Evolutionary conservation across 2,329 filamentous ascomycete genomes (phyloP).

Genomic region (Periconia digitata): DNA sequence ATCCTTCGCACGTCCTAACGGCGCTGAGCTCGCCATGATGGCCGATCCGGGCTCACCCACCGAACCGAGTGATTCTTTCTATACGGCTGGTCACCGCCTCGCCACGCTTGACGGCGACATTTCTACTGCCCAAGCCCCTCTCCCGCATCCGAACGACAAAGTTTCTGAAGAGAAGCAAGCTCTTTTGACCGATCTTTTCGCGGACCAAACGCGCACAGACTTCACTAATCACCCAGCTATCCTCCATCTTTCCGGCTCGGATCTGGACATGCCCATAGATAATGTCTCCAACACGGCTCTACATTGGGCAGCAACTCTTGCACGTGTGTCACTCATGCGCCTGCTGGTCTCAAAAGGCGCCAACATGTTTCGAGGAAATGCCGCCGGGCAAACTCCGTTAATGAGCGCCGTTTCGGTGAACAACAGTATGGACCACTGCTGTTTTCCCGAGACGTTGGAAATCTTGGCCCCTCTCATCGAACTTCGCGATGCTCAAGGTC

Average conservation of each 20-base stretch:
- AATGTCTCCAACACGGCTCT: conserved; percentile 84
- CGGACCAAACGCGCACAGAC: conserved; percentile 64
- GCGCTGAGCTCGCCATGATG: conserved; percentile 51
- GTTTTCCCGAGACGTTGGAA: conserved; percentile 87
- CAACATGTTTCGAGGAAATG: conserved; percentile 84
- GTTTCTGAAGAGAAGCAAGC: conserved; percentile 79
- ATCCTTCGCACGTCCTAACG: conserved; percentile 45
- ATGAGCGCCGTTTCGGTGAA: conserved; percentile 92
- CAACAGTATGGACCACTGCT: conserved; percentile 88
- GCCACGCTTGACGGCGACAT: conserved; percentile 54
- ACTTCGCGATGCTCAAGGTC: conserved; percentile 81
- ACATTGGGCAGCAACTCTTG: conserved; percentile 94
- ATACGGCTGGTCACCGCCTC: conserved; percentile 50
- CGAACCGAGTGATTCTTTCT: conserved; percentile 77
- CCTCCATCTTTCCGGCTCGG: conserved; percentile 70
- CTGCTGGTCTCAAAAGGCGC: conserved; percentile 82
- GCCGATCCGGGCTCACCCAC: conserved; percentile 66
- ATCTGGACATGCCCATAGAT: conserved; percentile 92
- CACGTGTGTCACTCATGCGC: conserved; percentile 78
- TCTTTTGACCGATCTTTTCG: conserved; percentile 71
- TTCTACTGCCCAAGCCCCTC: conserved; percentile 63
- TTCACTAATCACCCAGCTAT: conserved; percentile 76
- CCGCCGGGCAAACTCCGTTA: conserved; percentile 84
- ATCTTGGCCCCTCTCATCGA: conserved; percentile 88
- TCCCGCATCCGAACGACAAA: conserved; percentile 60